phyloP scores from a whole-genome alignment of 2,329 filamentous ascomycete species.

The Trichoderma semiorbis region DNA sequence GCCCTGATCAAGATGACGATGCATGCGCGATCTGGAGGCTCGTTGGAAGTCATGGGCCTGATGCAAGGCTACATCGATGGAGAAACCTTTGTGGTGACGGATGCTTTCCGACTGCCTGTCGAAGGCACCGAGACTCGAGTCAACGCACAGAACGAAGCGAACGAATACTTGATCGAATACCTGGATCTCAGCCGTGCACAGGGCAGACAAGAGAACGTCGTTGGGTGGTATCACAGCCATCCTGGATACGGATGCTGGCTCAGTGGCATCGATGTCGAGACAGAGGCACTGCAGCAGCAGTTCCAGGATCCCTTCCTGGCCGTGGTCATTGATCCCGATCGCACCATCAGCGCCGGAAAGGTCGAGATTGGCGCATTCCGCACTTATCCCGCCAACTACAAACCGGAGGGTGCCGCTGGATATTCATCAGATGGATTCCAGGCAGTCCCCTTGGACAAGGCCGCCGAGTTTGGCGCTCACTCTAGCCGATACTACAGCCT shows the following conservation, averaged over 20 bases:
- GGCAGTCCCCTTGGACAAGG: conserved; percentile 86
- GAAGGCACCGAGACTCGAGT: conserved; percentile 98
- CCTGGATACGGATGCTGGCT: conserved; percentile 98
- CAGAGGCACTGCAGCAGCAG: conserved; percentile 79
- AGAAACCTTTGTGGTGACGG: conserved; percentile 85
- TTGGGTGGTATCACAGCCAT: conserved; percentile 98
- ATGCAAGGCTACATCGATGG: conserved; percentile 94
- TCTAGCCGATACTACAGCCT: conserved; percentile 86
- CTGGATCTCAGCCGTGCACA: conserved; percentile 71
- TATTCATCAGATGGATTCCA: conserved; percentile 57
- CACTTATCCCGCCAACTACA: conserved; percentile 77
- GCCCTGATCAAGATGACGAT: conserved; percentile 98
- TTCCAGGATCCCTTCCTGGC: conserved; percentile 90
- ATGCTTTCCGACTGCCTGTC: conserved; percentile 89
- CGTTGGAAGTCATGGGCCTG: conserved; percentile 92
- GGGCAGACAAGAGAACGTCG: conserved; percentile 80
- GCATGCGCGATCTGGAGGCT: conserved; percentile 93
- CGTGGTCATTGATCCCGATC: conserved; percentile 93
- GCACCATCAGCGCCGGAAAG: conserved; percentile 89
- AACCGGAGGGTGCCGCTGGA: conserved; percentile 36
- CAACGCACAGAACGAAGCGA: conserved; percentile 91
- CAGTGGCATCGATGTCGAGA: conserved; percentile 89
- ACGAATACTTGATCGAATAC: conserved; percentile 94
- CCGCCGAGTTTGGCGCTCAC: conserved; percentile 93
- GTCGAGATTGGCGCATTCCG: conserved; percentile 97